Conservation (phyloP, 768 basidiomycete genomes). For the Boletus huronensis region DNA sequence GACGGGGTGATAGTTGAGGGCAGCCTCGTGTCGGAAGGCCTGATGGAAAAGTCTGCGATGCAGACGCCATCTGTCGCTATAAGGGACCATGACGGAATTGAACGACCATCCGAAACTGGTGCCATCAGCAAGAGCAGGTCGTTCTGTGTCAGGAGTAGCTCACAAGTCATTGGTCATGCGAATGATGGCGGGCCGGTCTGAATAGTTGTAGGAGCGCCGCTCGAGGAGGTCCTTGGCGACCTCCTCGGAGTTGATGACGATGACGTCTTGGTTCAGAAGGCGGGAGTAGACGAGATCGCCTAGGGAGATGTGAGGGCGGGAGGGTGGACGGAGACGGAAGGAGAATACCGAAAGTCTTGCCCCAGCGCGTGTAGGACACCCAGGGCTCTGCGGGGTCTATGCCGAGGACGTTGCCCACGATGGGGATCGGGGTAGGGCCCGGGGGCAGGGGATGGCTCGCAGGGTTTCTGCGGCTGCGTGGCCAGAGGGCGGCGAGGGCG, state of each 20-base stretch:
- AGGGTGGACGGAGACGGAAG: constrained; percentile 10
- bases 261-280: constrained; percentile 34
- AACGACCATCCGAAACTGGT: constrained; percentile 29
- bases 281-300: constrained; percentile 39
- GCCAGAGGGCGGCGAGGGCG: constrained; percentile 7
- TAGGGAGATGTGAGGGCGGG: not conserved
- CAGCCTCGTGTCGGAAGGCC: constrained; percentile 23
- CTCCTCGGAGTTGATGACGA: constrained; percentile 41
- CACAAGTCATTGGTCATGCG: constrained; percentile 31
- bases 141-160: not conserved
- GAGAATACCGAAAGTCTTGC: constrained; percentile 25
- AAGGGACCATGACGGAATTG: constrained; percentile 28
- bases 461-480: not conserved
- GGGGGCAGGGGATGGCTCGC: constrained; percentile 37
- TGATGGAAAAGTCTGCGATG: constrained; percentile 30
- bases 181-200: constrained; percentile 37
- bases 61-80: constrained; percentile 28
- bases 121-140: not conserved
- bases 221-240: constrained; percentile 43
- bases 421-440: constrained; percentile 47
- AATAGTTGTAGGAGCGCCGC: constrained; percentile 42
- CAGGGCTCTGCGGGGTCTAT: constrained; percentile 29
- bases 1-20: constrained; percentile 16
- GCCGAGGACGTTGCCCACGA: constrained; percentile 30
- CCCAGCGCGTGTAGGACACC: constrained; percentile 33